phyloP scores from a whole-genome alignment of 176 grass and related monocot species.

The Rhipidocladum racemiflorum region DNA sequence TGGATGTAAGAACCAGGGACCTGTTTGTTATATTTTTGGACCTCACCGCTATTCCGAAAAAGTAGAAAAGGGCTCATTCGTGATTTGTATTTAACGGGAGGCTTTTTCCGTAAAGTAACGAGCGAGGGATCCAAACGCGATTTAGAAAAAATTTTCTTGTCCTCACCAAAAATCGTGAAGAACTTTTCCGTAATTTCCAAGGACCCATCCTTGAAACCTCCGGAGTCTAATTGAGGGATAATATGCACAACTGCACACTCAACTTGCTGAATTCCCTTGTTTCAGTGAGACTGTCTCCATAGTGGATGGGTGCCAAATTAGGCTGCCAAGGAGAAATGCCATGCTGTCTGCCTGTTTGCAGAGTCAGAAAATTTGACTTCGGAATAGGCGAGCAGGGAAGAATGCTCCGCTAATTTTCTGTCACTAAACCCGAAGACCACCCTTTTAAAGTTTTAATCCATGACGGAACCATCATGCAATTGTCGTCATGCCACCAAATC shows the following conservation, averaged over 20 bases:
- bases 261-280: background rate
- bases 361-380: conserved; percentile 22
- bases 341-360: background rate
- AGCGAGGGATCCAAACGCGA: too few relatives aligned
- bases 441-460: conserved; percentile 11
- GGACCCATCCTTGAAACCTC: too few relatives aligned
- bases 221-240: too few relatives aligned
- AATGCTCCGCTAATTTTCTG: background rate
- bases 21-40: too few relatives aligned
- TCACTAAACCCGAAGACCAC: conserved; percentile 23
- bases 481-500: conserved; percentile 52
- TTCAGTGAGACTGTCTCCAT: background rate
- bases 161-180: too few relatives aligned
- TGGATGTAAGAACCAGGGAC: too few relatives aligned
- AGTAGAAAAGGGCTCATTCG: too few relatives aligned
- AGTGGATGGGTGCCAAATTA: conserved; percentile 1
- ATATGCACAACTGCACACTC: background rate
- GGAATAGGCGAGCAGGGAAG: background rate
- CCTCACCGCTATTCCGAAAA: too few relatives aligned
- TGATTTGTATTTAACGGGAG: too few relatives aligned
- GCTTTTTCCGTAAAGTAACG: too few relatives aligned
- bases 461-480: conserved; percentile 28
- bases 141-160: too few relatives aligned
- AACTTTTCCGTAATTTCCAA: too few relatives aligned
- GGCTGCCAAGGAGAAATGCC: background rate